These are phyloP conservation scores for Kwoniella shandongensis DNA, from an alignment of 768 basidiomycete species.

Conservation along the genomic window DNA sequence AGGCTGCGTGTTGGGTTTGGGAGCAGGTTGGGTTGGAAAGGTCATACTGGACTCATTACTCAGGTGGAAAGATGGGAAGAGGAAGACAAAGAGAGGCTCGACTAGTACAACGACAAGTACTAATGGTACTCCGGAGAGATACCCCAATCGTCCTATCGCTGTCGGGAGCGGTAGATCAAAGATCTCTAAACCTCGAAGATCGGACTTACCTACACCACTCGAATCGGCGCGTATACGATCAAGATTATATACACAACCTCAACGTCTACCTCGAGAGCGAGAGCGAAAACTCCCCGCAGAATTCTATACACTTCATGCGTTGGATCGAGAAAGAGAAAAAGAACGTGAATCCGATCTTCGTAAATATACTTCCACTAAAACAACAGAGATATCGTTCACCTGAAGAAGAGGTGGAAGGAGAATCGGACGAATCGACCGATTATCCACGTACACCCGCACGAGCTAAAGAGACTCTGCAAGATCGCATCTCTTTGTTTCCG, in stretches of 20 bases:
- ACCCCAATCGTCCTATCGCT: neutral
- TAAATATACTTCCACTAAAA: no score
- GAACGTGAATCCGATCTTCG: no score
- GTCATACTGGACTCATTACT: slow-evolving; percentile 27
- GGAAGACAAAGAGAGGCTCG: no score
- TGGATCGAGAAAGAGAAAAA: no score
- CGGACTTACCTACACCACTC: neutral
- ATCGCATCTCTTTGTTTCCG: neutral
- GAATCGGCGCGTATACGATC: neutral
- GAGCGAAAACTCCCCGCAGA: neutral
- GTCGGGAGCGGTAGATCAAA: slow-evolving; percentile 1
- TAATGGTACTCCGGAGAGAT: no score
- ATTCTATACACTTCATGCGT: no score
- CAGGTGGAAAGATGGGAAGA: slow-evolving; percentile 5
- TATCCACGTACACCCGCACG: neutral
- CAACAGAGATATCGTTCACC: neutral
- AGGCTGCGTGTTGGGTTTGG: slow-evolving; percentile 36
- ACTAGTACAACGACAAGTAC: no score
- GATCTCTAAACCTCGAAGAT: neutral
- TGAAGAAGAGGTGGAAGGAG: neutral
- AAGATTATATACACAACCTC: neutral
- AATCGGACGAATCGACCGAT: neutral
- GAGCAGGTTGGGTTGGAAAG: slow-evolving; percentile 36
- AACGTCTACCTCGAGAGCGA: neutral
- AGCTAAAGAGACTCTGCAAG: neutral